A percentile compares a stretch with the other conserved stretches of the same genome.
These are phyloP conservation scores for Sugiyamaella sp. DNA, from an alignment of 1,139 yeast genomes.

Conservation along the genomic window DNA sequence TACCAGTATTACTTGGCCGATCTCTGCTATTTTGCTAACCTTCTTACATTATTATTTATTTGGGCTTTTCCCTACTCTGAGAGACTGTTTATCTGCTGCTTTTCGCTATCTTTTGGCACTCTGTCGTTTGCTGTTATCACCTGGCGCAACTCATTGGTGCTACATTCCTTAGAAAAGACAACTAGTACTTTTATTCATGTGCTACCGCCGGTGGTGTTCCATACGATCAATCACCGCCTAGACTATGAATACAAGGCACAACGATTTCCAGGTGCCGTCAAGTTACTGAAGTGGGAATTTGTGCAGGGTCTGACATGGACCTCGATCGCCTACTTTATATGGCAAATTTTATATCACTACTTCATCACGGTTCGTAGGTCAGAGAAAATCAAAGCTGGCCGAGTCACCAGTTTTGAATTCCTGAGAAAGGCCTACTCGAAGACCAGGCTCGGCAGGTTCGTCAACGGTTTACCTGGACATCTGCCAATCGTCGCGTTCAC, in stretches of 20 bases:
- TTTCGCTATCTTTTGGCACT: slow-evolving; percentile 86
- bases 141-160: slow-evolving; percentile 91
- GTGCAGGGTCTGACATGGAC: slow-evolving; percentile 76
- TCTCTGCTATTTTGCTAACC: slow-evolving; percentile 87
- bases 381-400: slow-evolving; percentile 81
- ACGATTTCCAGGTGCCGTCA: slow-evolving; percentile 82
- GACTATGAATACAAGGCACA: slow-evolving; percentile 54
- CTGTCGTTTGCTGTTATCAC: slow-evolving; percentile 92
- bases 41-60: slow-evolving; percentile 65
- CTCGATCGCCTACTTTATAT: slow-evolving; percentile 79
- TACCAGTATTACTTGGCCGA: slow-evolving; percentile 92
- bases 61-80: slow-evolving; percentile 83
- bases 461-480: slow-evolving; percentile 79
- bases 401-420: slow-evolving; percentile 85
- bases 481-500: slow-evolving; percentile 87
- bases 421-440: slow-evolving; percentile 71
- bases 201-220: slow-evolving; percentile 86
- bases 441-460: slow-evolving; percentile 71
- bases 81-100: slow-evolving; percentile 75
- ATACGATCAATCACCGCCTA: slow-evolving; percentile 84
- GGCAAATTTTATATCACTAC: slow-evolving; percentile 91
- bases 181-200: slow-evolving; percentile 90
- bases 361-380: slow-evolving; percentile 82
- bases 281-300: slow-evolving; percentile 68
- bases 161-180: slow-evolving; percentile 92